Conservation (phyloP, 106 monocot genomes). For the Iris macrosiphon region DNA sequence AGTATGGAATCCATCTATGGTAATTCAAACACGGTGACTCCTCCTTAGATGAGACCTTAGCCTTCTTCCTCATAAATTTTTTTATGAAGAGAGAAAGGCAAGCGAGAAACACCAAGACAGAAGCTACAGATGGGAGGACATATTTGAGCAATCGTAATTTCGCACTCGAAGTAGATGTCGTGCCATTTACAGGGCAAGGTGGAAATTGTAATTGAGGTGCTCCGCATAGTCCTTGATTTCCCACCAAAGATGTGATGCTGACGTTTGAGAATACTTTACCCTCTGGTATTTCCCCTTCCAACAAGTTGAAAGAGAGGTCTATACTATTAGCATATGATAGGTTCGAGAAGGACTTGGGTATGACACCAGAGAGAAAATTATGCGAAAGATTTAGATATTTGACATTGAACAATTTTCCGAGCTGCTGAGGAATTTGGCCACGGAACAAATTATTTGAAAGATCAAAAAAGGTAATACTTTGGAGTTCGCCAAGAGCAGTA, state of each 20-base stretch:
- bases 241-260: not conserved
- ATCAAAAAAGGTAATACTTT: not conserved
- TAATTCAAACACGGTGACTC: too few species aligned
- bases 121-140: not conserved
- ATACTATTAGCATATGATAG: not conserved
- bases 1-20: too few species aligned
- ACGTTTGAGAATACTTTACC: not conserved
- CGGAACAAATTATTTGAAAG: conserved; percentile 1
- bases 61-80: too few species aligned
- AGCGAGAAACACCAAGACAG: not conserved
- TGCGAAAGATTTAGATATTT: conserved; percentile 1
- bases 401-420: not conserved
- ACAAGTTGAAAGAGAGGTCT: not conserved
- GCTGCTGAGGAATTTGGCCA: conserved; percentile 8
- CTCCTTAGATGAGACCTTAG: too few species aligned
- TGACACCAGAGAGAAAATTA: conserved; percentile 10
- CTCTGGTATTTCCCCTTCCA: not conserved
- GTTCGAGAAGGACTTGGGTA: not conserved
- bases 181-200: not conserved
- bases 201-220: not conserved
- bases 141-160: not conserved
- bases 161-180: not conserved
- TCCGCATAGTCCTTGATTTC: not conserved
- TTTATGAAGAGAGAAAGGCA: not conserved
- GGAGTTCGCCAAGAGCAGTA: not conserved